Base-by-base conservation (phyloP, 2,329 filamentous ascomycete species). In the Stachybotrys chartarum region DNA sequence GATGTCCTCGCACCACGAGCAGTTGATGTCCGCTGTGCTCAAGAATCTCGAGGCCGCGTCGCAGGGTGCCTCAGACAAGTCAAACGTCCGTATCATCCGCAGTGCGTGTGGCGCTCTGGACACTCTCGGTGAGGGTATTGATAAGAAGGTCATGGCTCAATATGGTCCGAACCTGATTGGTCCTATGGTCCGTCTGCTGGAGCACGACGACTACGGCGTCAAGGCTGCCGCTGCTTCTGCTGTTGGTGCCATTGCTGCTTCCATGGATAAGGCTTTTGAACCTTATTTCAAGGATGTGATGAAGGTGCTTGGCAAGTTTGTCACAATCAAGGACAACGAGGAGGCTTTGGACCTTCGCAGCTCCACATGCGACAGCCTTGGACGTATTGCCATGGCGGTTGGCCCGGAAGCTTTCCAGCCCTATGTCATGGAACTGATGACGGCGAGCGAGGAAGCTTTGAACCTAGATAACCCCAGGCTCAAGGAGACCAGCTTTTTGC, bases 211-310 rank as follows among this genome's bases (percentile, higher is more conserved):
- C 68, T 86, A 86, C 71, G 92, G 90, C 72, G 87, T 96, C 72
- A 96, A 96, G 81, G 87, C 88, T 64, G 86, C 91, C 51, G 90
- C 93, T 54, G 90, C 93, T 57, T 89, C 90, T 63, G 94, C 93
- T 52, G 83, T 97, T 49, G 93, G 94, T 56, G 92, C 93, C 47
- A 90, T 97, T 62, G 94, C 94, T 35, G 87, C 87, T 14, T 90
- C 92, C 54, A 85, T 94, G 55, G 89, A 90, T 66, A 82, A 86
- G 59, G 84, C 83, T 14, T 99, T 97, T 78, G 76, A 88, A 64
- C 90, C 92, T n/a, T 97, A 89, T 79, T 96, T 97, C 70, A 84
- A 91, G 64, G 81, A 88, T 60, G 92, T 90, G 31, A 97, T 99
- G 91, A 82, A 88, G 59, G 85, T 88, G n/a, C 84, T 97, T 56